A percentile compares a stretch with the other conserved stretches of the same genome.
These are phyloP conservation scores for Physcomitrellopsis africana DNA, from an alignment of 225 moss, liverwort and hornwort genomes.

Conservation along the genomic window DNA sequence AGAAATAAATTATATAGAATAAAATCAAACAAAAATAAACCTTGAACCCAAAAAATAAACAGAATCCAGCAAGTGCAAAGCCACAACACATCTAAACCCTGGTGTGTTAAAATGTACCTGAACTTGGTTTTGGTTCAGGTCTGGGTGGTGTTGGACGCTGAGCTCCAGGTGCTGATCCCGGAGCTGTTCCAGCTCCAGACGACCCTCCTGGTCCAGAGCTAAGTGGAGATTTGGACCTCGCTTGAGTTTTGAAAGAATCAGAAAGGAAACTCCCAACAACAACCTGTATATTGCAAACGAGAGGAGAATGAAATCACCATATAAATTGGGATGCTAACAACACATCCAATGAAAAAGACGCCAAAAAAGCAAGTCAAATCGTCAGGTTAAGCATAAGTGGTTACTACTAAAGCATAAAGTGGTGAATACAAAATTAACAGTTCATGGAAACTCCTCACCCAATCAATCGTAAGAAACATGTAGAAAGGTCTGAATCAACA, in stretches of 20 bases:
- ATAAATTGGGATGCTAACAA: conserved; percentile 3
- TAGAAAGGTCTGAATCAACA: neutral
- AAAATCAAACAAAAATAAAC: neutral
- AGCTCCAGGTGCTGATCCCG: conserved; percentile 46
- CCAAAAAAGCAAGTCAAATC: neutral
- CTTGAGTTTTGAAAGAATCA: conserved; percentile 46
- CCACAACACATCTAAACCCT: conserved; percentile 23
- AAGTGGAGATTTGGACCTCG: conserved; percentile 50
- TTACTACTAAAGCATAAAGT: neutral
- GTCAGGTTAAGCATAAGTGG: neutral
- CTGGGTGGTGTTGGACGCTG: conserved; percentile 53
- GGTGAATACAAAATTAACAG: neutral
- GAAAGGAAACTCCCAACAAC: conserved; percentile 72
- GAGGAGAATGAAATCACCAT: conserved; percentile 9
- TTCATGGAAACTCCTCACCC: neutral
- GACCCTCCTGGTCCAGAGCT: conserved; percentile 58
- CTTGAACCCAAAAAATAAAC: neutral
- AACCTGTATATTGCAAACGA: conserved; percentile 46
- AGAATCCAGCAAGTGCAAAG: conserved; percentile 12
- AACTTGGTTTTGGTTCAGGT: conserved; percentile 55
- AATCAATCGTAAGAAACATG: neutral
- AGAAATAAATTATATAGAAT: neutral
- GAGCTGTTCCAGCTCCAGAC: conserved; percentile 55
- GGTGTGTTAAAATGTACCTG: conserved; percentile 38
- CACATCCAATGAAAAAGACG: conserved; percentile 2